Evolutionary conservation across 2,329 filamentous ascomycete genomes (phyloP).

Genomic region (Aspergillus piperis): DNA sequence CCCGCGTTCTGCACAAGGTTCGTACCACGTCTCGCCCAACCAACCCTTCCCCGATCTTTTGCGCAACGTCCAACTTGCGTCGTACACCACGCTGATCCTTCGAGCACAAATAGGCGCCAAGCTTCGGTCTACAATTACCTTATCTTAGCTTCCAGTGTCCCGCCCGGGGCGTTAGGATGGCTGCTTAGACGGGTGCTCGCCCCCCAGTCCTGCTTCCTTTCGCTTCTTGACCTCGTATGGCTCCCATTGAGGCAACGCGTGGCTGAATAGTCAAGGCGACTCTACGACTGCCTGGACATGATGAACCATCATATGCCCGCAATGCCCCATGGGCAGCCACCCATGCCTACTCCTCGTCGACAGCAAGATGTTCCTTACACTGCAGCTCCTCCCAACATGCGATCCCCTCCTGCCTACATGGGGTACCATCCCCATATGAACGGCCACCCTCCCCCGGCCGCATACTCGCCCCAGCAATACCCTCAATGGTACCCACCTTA

Average conservation of each 20-base stretch:
- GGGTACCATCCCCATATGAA: conserved; percentile 59
- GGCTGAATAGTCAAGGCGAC: conserved; percentile 39
- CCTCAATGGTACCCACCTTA: conserved; percentile 49
- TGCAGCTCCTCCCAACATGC: conserved; percentile 52
- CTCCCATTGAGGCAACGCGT: conserved; percentile 44
- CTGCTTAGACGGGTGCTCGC: conserved; percentile 33
- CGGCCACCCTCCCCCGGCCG: conserved; percentile 49
- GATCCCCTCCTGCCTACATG: conserved; percentile 62
- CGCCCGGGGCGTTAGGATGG: conserved; percentile 35
- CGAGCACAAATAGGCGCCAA: conserved; percentile 12
- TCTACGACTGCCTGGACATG: conserved; percentile 37
- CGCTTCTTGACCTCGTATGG: conserved; percentile 37
- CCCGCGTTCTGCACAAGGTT: conserved; percentile 9
- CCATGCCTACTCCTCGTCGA: conserved; percentile 51
- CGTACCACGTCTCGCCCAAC: background rate
- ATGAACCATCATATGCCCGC: conserved; percentile 49
- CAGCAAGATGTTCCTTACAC: conserved; percentile 50
- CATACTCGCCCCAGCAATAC: conserved; percentile 48
- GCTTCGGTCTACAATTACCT: conserved; percentile 1
- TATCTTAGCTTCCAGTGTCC: conserved; percentile 14
- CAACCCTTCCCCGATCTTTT: conserved; percentile 1
- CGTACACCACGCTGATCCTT: conserved; percentile 14
- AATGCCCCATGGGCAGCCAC: conserved; percentile 52
- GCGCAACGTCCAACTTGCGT: conserved; percentile 8
- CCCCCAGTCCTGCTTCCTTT: conserved; percentile 24